Base-by-base conservation (phyloP, 352 stramenopile species). In the Peronospora farinosa region DNA sequence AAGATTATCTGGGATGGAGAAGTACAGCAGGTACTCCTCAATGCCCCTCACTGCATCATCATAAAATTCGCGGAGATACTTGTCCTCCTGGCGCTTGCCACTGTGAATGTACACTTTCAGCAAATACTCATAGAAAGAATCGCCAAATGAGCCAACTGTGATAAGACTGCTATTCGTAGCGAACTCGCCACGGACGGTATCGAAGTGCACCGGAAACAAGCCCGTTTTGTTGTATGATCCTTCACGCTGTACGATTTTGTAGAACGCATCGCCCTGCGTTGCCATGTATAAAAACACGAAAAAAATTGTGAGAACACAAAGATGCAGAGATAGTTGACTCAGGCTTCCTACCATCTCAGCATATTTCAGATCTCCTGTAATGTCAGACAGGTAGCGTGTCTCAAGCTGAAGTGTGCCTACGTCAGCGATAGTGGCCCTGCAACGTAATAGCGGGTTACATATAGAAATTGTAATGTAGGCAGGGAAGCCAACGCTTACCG, bases 41-140 rank as follows among this genome's bases (percentile, higher is more conserved):
- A 98, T 95, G 11, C 95, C 96, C 16, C 89, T 69, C 41, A 99
- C 88, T 1, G 92, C 80, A 36, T 90, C 72, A 51, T 98, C 93
- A 57, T 98, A 99, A 46, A 96, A 77, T 10, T 89, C 58, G n/a
- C 84, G 64, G 28, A 91, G 38, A 33, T 77, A 88, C 16, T 45
- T 54, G 42, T 95, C 85, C 23, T 88, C 50, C 12, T 65, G 17
- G 7, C 64, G 63, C 51, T 86, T 85, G 33, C 92, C 93, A 35
- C 89, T 96, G 74, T 98, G 96, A n/a, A 99, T 63, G 74, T 90
- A 98, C 31, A 96, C 76, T 70, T 99, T 99, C 33, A 99, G 65
- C 45, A 99, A 69, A 67, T 99, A 99, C 70, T 99, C 96, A 65
- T 99, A 99, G 60, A 98, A 96, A 11, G 85, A 97, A 64, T 99